Evolutionary conservation across 257 asterid species (phyloP), one percentile per base, ranked within the genome.

Genomic region (Penstemon newberryi): DNA sequence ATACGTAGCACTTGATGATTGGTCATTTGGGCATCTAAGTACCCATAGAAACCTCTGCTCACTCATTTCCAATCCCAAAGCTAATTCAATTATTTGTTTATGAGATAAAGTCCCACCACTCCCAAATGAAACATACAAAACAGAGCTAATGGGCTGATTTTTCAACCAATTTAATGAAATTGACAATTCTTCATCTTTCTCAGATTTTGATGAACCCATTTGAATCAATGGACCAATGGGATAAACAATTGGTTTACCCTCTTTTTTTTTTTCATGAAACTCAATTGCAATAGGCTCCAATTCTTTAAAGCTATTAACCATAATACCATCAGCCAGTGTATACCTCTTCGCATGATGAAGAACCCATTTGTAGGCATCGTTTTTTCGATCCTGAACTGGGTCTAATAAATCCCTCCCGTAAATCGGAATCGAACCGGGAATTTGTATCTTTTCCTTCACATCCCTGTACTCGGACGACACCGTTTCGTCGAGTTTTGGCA

Each of bases 41-140:
- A 82, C 88, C 94, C 91, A 86, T 10, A 89, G 5, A 25, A 89
- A 84, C 40, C 87, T 71, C 0, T 82, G 83, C 15, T 71, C 89
- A 46, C 96, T 89, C 78, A 72, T 53, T 52, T 84, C 96, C 43
- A 89, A 40, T 8, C 94, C 91, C 0, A 56, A 40, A 3, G 96
- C 91, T 3, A 86, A 73, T 46, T 88, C 92, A 54, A 63, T 69
- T 1, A 83, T 46, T 46, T 91, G 95, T 3, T 73, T 72, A 18
- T 75, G 86, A 3, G 87, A 53, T 10, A 87, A 76, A 36, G 93
- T 72, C 71, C 97, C 97, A 45, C 90, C 96, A 9, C 96, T 89
- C 2, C 97, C 97, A 5, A 82, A 89, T 0, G 95, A 91, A 4
- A 91, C 69, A 54, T 61, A 91, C 63, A 91, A 13, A 3, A 91